A percentile compares a stretch with the other conserved stretches of the same genome.
Conservation (phyloP, 1,284 basidiomycete species). For the Mycosarcoma mackinlayi region DNA sequence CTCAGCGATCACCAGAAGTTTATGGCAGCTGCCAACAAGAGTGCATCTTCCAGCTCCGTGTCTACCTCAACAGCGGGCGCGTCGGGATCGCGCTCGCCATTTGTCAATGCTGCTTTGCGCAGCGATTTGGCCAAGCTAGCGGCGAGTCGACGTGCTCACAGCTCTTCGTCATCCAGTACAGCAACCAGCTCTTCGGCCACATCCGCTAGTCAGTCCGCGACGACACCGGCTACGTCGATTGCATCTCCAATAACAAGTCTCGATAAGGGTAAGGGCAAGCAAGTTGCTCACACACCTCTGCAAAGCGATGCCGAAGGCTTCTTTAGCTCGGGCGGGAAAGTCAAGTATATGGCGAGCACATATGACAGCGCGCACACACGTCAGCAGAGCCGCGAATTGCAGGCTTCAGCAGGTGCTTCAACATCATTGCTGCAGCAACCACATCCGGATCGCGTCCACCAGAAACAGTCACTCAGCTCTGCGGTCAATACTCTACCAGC, state of each 20-base stretch:
- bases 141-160: constrained; percentile 20
- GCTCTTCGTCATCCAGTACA: constrained; percentile 22
- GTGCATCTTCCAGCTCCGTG: neutral
- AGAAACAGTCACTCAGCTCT: constrained; percentile 15
- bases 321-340: constrained; percentile 17
- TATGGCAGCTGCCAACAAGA: constrained; percentile 25
- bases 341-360: constrained; percentile 3
- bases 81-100: constrained; percentile 2
- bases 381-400: constrained; percentile 4
- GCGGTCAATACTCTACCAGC: constrained; percentile 21
- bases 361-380: constrained; percentile 8
- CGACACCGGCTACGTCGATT: constrained; percentile 15
- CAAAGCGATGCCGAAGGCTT: constrained; percentile 21
- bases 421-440: constrained; percentile 1
- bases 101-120: constrained; percentile 7
- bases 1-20: constrained; percentile 46
- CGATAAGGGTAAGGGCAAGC: constrained; percentile 20
- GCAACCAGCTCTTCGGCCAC: constrained; percentile 12
- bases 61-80: neutral
- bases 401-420: neutral
- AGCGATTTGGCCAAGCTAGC: constrained; percentile 28
- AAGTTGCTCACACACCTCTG: constrained; percentile 4
- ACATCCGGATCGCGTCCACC: neutral
- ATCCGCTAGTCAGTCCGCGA: neutral
- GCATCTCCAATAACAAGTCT: neutral